phyloP scores from a whole-genome alignment of 352 stramenopile genomes.

The Globisporangium orthogonon region DNA sequence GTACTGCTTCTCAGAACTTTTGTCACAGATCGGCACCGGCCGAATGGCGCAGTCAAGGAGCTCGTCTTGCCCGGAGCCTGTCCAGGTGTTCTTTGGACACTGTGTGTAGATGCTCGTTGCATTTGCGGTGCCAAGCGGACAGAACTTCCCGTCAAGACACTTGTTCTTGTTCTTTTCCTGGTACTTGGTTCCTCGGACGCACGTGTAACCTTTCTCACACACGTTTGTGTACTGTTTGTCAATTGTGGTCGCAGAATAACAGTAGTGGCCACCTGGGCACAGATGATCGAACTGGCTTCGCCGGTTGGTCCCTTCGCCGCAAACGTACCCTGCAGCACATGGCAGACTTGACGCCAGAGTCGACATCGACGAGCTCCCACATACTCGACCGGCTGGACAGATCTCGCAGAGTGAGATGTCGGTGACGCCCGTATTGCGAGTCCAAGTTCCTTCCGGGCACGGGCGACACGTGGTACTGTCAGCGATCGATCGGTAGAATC shows the following conservation, averaged over 20 bases:
- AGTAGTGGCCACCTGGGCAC: slow-evolving; percentile 91
- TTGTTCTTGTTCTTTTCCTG: slow-evolving; percentile 89
- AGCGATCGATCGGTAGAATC: slow-evolving; percentile 92
- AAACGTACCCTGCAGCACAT: slow-evolving; percentile 93
- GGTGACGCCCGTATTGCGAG: slow-evolving; percentile 82
- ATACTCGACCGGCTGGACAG: slow-evolving; percentile 92
- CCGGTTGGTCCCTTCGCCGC: slow-evolving; percentile 90
- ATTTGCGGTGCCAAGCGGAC: slow-evolving; percentile 84
- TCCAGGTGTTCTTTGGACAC: slow-evolving; percentile 91
- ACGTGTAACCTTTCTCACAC: slow-evolving; percentile 89
- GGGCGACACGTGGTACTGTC: slow-evolving; percentile 93
- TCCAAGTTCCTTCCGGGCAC: slow-evolving; percentile 95
- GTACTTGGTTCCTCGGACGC: slow-evolving; percentile 81
- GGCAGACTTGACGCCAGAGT: slow-evolving; percentile 74
- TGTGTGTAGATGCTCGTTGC: slow-evolving; percentile 75
- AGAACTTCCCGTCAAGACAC: slow-evolving; percentile 92
- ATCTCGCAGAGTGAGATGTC: slow-evolving; percentile 95
- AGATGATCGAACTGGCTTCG: slow-evolving; percentile 89
- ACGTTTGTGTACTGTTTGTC: slow-evolving; percentile 79
- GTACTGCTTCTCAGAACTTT: slow-evolving; percentile 71
- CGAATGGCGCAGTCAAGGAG: slow-evolving; percentile 88
- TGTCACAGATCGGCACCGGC: slow-evolving; percentile 92
- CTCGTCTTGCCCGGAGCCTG: slow-evolving; percentile 61
- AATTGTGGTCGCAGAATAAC: slow-evolving; percentile 74
- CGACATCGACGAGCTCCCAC: slow-evolving; percentile 85